Conservation (phyloP, 208 protist genomes). For the Trypanosoma grayi region DNA sequence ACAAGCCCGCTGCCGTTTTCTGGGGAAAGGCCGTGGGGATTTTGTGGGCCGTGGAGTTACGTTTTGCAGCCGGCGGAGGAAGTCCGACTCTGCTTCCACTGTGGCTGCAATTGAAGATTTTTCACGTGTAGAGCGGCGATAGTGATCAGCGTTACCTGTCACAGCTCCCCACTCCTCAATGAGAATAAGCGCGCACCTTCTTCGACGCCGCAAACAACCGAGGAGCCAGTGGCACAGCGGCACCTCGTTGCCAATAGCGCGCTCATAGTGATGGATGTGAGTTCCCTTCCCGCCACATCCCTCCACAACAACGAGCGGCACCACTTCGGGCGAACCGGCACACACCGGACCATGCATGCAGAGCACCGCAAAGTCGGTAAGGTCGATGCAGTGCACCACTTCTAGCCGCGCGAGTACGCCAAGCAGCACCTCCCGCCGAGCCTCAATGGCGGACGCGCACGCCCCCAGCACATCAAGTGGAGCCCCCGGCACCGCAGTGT, state of each 20-base stretch:
- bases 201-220: conserved; percentile 51
- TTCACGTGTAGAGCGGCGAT: too few species aligned
- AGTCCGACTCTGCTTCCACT: conserved; percentile 13
- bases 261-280: conserved; percentile 55
- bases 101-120: neutral
- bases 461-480: neutral
- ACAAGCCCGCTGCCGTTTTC: neutral
- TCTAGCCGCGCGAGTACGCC: conserved; percentile 39
- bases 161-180: conserved; percentile 33
- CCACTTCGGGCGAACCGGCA: neutral
- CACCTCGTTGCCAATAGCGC: conserved; percentile 36
- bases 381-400: conserved; percentile 45
- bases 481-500: neutral
- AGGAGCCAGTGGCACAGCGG: conserved; percentile 56
- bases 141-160: too few species aligned
- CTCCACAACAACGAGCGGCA: conserved; percentile 59
- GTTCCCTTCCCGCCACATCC: conserved; percentile 35
- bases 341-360: conserved; percentile 7
- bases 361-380: conserved; percentile 25
- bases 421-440: conserved; percentile 26
- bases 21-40: neutral
- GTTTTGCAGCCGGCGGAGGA: conserved; percentile 6
- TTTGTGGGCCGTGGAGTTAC: neutral
- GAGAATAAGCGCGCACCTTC: conserved; percentile 58
- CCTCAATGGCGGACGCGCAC: conserved; percentile 7